Evolutionary conservation across 495 filamentous ascomycete genomes (phyloP).

Genomic region (Cercophora scortea): DNA sequence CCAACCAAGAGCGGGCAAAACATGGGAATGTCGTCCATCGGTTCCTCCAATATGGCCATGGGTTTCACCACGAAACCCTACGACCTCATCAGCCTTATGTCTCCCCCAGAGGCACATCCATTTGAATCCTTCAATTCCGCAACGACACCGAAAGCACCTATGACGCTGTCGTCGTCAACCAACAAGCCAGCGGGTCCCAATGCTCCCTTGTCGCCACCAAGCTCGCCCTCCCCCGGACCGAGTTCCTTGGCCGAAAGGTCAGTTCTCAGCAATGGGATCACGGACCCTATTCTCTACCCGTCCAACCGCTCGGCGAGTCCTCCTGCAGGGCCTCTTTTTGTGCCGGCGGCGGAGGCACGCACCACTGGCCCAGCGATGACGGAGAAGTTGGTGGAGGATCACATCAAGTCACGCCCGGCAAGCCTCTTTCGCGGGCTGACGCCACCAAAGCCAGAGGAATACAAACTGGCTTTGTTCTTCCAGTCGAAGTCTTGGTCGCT

Average conservation of each 20-base stretch:
- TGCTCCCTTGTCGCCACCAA: conserved; percentile 60
- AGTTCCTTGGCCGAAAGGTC: no score
- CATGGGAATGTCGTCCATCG: conserved; percentile 1
- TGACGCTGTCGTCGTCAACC: conserved; percentile 22
- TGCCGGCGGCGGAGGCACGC: conserved; percentile 31
- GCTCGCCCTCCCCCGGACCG: conserved; percentile 51
- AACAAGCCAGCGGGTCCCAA: conserved; percentile 34
- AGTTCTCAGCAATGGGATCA: conserved; percentile 7
- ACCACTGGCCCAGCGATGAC: conserved; percentile 9
- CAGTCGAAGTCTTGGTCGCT: conserved; percentile 53
- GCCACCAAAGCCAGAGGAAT: conserved; percentile 63
- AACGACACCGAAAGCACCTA: conserved; percentile 13
- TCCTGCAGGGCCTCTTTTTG: conserved; percentile 51
- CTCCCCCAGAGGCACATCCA: conserved; percentile 60
- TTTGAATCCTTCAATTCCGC: conserved; percentile 50
- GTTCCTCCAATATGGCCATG: background rate
- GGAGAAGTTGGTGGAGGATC: conserved; percentile 46
- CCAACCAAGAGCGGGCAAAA: background rate
- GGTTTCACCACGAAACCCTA: conserved; percentile 20
- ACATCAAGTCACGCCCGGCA: conserved; percentile 57
- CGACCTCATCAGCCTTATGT: conserved; percentile 59
- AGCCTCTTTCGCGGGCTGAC: conserved; percentile 46
- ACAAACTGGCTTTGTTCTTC: conserved; percentile 58
- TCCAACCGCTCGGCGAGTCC: conserved; percentile 33
- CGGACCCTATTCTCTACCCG: conserved; percentile 58